Percentiles rank a stretch among this genome's conserved stretches.
Evolutionary conservation across 805 yeast species (phyloP).

Genomic region (Novakomyces olei): DNA sequence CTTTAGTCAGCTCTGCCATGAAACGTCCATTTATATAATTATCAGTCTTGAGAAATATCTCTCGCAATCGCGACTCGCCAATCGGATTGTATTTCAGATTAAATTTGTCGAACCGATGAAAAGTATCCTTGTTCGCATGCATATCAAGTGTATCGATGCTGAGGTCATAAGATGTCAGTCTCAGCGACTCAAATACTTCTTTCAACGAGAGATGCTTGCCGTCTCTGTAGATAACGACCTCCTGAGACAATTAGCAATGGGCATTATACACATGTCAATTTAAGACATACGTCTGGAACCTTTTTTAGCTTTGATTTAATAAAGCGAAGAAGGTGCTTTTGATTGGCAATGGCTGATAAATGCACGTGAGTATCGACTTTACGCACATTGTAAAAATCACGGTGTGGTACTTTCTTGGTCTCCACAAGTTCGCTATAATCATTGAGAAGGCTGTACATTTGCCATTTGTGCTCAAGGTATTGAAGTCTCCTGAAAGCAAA

Average conservation of each 20-base stretch:
- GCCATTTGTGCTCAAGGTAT: conserved; percentile 93
- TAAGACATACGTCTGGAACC: conserved; percentile 26
- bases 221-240: conserved; percentile 84
- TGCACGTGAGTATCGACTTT: conserved; percentile 97
- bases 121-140: conserved; percentile 98
- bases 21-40: conserved; percentile 74
- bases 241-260: conserved; percentile 17
- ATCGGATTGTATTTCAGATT: conserved; percentile 92
- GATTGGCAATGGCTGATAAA: conserved; percentile 98
- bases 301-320: conserved; percentile 86
- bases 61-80: conserved; percentile 93
- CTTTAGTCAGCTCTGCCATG: conserved; percentile 67
- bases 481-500: conserved; percentile 87
- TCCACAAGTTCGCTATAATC: conserved; percentile 84
- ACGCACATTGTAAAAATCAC: conserved; percentile 91
- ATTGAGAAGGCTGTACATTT: conserved; percentile 63
- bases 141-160: conserved; percentile 92
- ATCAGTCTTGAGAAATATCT: conserved; percentile 86
- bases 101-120: conserved; percentile 94
- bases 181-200: conserved; percentile 81
- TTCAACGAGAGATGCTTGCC: conserved; percentile 63
- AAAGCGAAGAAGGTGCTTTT: conserved; percentile 81
- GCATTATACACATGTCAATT: not conserved
- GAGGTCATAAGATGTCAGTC: conserved; percentile 79
- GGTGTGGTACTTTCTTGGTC: conserved; percentile 75